A percentile compares a stretch with the other conserved stretches of the same genome.
phyloP scores from a whole-genome alignment of 306 rosid species.

The Quillaja saponaria region DNA sequence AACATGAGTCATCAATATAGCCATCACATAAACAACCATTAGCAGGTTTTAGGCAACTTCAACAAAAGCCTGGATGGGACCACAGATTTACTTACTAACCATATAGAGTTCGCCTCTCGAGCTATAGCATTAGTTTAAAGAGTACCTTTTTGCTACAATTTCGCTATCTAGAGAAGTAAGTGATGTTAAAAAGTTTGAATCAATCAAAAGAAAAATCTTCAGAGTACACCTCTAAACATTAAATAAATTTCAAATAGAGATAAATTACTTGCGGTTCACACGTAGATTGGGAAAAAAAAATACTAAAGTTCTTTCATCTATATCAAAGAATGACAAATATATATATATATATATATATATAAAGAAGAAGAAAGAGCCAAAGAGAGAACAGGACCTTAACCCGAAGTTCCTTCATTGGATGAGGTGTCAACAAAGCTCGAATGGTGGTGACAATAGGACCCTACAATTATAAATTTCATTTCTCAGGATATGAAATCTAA shows the following conservation, averaged over 20 bases:
- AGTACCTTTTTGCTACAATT: too few relatives aligned
- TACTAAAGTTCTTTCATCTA: conserved; percentile 3
- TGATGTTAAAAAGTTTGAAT: too few relatives aligned
- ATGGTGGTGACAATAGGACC: conserved; percentile 85
- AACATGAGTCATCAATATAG: too few relatives aligned
- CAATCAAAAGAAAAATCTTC: not conserved
- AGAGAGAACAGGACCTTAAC: conserved; percentile 61
- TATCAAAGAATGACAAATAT: conserved; percentile 8
- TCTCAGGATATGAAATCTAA: conserved; percentile 18
- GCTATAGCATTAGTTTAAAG: too few relatives aligned
- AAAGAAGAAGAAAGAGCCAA: too few relatives aligned
- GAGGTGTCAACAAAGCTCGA: conserved; percentile 94
- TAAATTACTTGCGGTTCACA: not conserved
- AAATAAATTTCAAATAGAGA: conserved; percentile 2
- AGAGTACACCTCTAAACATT: not conserved
- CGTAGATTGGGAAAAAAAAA: not conserved
- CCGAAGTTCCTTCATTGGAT: conserved; percentile 97
- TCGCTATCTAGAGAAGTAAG: too few relatives aligned
- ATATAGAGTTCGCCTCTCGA: too few relatives aligned
- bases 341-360: too few relatives aligned
- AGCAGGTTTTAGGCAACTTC: too few relatives aligned
- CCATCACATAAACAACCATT: too few relatives aligned
- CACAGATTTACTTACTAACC: too few relatives aligned
- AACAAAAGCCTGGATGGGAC: too few relatives aligned
- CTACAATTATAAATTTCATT: conserved; percentile 42